Percentiles rank a stretch among this genome's conserved stretches.
Conservation (phyloP, 2,329 filamentous ascomycete species). For the Neofusicoccum ribis region DNA sequence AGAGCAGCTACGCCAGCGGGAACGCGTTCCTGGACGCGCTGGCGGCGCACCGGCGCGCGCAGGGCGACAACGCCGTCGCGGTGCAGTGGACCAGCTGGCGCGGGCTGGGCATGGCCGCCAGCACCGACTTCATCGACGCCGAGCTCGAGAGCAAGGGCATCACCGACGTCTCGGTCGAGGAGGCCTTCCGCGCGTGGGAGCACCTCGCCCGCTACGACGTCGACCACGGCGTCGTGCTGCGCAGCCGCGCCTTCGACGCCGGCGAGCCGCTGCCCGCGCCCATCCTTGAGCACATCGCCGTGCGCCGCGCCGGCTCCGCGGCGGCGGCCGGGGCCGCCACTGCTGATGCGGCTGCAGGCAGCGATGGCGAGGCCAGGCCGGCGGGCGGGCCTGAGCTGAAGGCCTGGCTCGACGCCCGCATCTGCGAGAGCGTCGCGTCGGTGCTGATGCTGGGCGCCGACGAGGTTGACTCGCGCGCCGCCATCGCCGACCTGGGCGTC, state of each 20-base stretch:
- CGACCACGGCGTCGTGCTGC: constrained; percentile 42
- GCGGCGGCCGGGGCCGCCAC: too few relatives aligned
- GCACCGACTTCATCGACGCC: constrained; percentile 40
- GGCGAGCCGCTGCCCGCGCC: constrained; percentile 31
- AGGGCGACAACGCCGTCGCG: constrained; percentile 44
- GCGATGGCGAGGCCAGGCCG: constrained; percentile 15
- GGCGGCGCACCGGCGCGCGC: constrained; percentile 25
- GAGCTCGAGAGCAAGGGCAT: constrained; percentile 47
- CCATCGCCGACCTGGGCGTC: constrained; percentile 41
- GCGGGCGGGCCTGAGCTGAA: constrained; percentile 30
- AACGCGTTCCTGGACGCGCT: constrained; percentile 26
- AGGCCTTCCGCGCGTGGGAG: constrained; percentile 47
- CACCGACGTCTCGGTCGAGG: constrained; percentile 42
- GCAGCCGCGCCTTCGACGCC: constrained; percentile 32
- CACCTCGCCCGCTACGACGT: constrained; percentile 37
- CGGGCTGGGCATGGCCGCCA: constrained; percentile 41
- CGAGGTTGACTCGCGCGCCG: constrained; percentile 36
- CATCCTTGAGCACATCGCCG: constrained; percentile 32
- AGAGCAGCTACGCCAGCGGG: constrained; percentile 24
- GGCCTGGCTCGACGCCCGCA: constrained; percentile 31
- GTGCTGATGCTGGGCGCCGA: constrained; percentile 35
- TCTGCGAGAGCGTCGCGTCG: constrained; percentile 35
- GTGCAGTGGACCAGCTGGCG: constrained; percentile 49
- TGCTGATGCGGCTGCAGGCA: not conserved
- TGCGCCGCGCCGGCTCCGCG: not conserved